phyloP scores from a whole-genome alignment of 2,329 filamentous ascomycete genomes.

The Aspergillus hortae region DNA sequence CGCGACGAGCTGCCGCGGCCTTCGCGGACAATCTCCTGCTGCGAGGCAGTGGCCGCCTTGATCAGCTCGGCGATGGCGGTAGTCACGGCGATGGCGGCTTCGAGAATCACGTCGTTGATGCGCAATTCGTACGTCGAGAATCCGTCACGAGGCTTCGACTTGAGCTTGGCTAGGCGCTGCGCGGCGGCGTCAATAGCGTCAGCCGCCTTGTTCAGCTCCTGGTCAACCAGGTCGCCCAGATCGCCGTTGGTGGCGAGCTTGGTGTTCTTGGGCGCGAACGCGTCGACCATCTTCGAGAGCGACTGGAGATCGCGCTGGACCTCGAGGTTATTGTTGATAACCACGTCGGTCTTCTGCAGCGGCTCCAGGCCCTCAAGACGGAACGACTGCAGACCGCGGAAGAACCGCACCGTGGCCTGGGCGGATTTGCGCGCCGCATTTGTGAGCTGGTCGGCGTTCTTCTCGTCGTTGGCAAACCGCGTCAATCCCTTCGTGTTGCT shows the following conservation, averaged over 20 bases:
- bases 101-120: constrained; percentile 92
- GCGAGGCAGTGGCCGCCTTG: constrained; percentile 86
- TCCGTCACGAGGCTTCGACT: constrained; percentile 92
- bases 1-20: constrained; percentile 82
- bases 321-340: constrained; percentile 96
- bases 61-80: constrained; percentile 92
- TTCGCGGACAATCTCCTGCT: constrained; percentile 94
- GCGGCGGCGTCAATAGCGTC: constrained; percentile 92
- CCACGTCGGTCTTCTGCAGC: constrained; percentile 90
- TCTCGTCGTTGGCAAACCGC: constrained; percentile 90
- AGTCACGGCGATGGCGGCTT: constrained; percentile 88
- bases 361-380: constrained; percentile 85
- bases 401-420: constrained; percentile 85
- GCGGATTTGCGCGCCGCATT: constrained; percentile 80
- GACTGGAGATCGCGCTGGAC: constrained; percentile 92
- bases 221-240: constrained; percentile 87
- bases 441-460: constrained; percentile 83
- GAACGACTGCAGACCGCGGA: constrained; percentile 91
- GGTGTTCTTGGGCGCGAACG: constrained; percentile 81
- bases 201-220: constrained; percentile 86
- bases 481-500: constrained; percentile 95
- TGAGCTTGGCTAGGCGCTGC: constrained; percentile 82
- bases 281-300: constrained; percentile 87
- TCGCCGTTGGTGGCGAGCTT: constrained; percentile 79
- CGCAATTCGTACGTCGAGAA: constrained; percentile 95